These are phyloP conservation scores for Telopea speciosissima DNA, from an alignment of 177 flowering plant genomes.

Conservation along the genomic window DNA sequence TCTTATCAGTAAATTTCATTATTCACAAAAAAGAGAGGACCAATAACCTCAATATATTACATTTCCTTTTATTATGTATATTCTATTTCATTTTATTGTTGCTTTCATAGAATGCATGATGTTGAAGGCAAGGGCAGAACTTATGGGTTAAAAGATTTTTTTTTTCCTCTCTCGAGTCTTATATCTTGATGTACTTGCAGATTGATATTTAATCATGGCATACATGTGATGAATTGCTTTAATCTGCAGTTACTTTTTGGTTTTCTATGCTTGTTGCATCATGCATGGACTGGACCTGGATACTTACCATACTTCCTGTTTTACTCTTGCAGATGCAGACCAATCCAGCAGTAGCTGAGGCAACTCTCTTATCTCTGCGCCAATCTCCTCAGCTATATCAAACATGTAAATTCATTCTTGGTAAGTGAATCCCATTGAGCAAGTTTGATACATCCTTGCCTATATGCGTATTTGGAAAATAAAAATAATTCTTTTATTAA, in stretches of 20 bases:
- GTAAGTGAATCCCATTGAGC: slow-evolving; percentile 33
- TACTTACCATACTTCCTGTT: not conserved
- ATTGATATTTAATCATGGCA: not conserved
- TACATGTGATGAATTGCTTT: not conserved
- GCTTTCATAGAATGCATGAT: not conserved
- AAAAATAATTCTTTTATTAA: no score
- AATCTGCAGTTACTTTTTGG: not conserved
- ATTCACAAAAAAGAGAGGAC: not conserved
- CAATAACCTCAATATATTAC: not conserved
- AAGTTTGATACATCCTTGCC: not conserved
- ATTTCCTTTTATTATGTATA: no score
- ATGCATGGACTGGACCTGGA: not conserved
- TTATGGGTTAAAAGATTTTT: not conserved
- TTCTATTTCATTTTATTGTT: no score
- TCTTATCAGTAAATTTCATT: not conserved
- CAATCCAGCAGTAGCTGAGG: slow-evolving; percentile 77
- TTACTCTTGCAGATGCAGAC: slow-evolving; percentile 54
- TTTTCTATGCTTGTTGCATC: not conserved
- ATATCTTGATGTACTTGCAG: not conserved
- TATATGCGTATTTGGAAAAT: not conserved
- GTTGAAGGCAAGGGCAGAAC: not conserved
- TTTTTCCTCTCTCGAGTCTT: not conserved
- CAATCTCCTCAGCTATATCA: slow-evolving; percentile 78
- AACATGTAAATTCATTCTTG: slow-evolving; percentile 79
- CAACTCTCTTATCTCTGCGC: slow-evolving; percentile 60